These are phyloP conservation scores for Capsella bursapastoris DNA, from an alignment of 345 rosid genomes.

Conservation along the genomic window DNA sequence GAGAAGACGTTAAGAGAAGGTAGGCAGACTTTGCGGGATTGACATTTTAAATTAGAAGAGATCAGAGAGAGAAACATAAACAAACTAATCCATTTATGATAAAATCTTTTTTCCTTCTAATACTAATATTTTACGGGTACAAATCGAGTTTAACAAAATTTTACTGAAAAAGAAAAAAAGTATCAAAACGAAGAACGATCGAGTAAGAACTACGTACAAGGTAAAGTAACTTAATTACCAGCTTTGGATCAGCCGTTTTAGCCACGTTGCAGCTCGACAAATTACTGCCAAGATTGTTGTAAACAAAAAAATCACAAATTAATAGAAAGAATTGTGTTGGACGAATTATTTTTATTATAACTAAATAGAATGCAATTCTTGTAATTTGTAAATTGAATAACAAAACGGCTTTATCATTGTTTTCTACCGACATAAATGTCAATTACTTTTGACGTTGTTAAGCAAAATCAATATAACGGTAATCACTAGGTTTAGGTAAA, in stretches of 20 bases:
- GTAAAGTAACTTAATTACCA: not conserved
- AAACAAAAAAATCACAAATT: not conserved
- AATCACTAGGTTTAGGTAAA: not conserved
- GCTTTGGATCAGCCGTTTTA: slow-evolving; percentile 6
- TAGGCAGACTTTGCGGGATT: slow-evolving; percentile 61
- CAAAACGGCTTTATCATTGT: slow-evolving; percentile 3
- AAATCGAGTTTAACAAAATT: not conserved
- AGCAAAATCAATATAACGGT: slow-evolving; percentile 4
- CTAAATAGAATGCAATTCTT: not conserved
- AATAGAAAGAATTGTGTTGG: too few relatives aligned
- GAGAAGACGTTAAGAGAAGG: slow-evolving; percentile 64
- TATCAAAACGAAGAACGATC: slow-evolving; percentile 27
- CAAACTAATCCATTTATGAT: slow-evolving; percentile 2
- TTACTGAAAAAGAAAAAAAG: not conserved
- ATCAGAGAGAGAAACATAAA: not conserved
- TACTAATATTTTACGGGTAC: not conserved
- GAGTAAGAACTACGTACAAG: slow-evolving; percentile 12
- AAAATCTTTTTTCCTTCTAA: not conserved
- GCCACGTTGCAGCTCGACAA: slow-evolving; percentile 6
- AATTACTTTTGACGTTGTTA: not conserved
- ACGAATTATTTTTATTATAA: too few relatives aligned
- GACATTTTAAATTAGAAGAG: slow-evolving; percentile 64
- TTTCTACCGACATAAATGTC: slow-evolving; percentile 7
- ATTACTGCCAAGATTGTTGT: not conserved
- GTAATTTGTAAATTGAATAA: not conserved